These are phyloP conservation scores for Aurantiochytrium sp. DNA, from an alignment of 108 stramenopile genomes.

Conservation along the genomic window DNA sequence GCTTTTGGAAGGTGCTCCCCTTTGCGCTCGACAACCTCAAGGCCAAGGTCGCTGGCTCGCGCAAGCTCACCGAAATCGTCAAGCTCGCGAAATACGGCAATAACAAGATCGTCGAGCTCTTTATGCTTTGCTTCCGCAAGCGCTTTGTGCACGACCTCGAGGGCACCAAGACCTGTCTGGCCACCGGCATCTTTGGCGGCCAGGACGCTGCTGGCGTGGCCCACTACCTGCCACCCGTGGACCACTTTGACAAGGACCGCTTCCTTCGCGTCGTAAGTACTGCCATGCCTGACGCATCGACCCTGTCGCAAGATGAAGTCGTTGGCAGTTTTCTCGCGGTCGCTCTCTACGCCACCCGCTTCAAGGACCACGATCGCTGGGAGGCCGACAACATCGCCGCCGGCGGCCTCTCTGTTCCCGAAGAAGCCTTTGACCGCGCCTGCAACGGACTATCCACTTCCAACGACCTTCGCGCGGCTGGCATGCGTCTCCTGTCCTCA, in stretches of 20 bases:
- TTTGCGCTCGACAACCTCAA: constrained; percentile 13
- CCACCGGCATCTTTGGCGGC: neutral
- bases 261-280: neutral
- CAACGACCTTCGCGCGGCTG: constrained; percentile 25
- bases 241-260: neutral
- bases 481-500: neutral
- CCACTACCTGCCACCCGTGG: neutral
- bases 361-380: neutral
- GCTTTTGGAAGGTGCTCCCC: constrained; percentile 10
- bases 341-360: neutral
- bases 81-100: constrained; percentile 22
- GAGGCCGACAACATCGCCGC: neutral
- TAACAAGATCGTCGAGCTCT: neutral
- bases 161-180: neutral
- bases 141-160: neutral
- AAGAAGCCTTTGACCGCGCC: constrained; percentile 5
- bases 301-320: neutral
- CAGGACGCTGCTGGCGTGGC: neutral
- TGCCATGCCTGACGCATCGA: neutral
- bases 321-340: neutral
- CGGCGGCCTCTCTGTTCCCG: neutral
- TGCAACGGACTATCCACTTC: constrained; percentile 24
- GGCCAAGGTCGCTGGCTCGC: neutral
- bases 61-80: constrained; percentile 16
- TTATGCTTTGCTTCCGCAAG: constrained; percentile 2